phyloP scores from a whole-genome alignment of 768 basidiomycete species.

The Imleria badia region DNA sequence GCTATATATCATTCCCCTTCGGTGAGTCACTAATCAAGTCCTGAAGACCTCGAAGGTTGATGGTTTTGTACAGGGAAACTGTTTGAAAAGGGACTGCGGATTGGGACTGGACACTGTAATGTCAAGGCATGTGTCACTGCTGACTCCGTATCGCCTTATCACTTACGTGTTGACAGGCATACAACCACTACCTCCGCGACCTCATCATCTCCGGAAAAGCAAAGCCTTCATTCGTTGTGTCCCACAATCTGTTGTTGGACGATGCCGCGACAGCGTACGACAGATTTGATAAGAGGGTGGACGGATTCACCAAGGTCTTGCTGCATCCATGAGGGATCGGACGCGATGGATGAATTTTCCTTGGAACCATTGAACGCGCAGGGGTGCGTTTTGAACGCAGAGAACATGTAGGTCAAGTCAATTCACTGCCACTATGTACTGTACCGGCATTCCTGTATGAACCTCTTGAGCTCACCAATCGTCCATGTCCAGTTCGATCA shows the following conservation, averaged over 20 bases:
- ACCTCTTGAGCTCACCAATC: too few relatives aligned
- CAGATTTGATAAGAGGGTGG: constrained; percentile 7
- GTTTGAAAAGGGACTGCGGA: constrained; percentile 1
- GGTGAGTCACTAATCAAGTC: too few relatives aligned
- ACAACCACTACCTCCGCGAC: constrained; percentile 7
- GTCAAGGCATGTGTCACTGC: background rate
- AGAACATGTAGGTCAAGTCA: background rate
- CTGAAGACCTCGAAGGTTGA: too few relatives aligned
- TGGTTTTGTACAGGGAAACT: background rate
- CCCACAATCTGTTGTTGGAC: constrained; percentile 2
- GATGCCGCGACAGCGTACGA: constrained; percentile 2
- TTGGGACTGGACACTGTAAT: background rate
- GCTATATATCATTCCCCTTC: constrained; percentile 7
- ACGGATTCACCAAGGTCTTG: constrained; percentile 1
- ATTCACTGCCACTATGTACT: background rate
- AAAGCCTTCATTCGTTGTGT: constrained; percentile 3
- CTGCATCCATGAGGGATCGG: background rate
- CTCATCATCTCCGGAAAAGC: constrained; percentile 3
- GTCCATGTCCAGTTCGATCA: too few relatives aligned
- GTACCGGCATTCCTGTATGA: too few relatives aligned
- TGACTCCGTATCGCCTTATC: too few relatives aligned
- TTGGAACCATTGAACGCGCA: background rate
- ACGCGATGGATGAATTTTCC: background rate
- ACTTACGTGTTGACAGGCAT: background rate
- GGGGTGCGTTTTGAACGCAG: background rate